These are phyloP conservation scores for Aspergillus ostianus DNA, from an alignment of 495 filamentous ascomycete genomes.

Conservation along the genomic window DNA sequence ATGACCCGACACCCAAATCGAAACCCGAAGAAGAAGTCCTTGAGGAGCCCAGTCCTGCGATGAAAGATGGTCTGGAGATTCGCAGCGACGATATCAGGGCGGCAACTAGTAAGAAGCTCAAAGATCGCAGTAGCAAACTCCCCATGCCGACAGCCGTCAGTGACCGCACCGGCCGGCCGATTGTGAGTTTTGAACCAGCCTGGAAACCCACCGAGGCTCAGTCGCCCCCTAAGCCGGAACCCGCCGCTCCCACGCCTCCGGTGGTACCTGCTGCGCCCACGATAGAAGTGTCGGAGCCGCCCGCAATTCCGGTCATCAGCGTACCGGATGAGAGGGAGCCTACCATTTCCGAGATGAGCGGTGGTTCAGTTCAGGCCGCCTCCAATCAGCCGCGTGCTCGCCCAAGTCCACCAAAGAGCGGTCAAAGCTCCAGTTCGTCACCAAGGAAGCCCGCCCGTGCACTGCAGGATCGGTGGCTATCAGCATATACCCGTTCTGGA, in stretches of 20 bases:
- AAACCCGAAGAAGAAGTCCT: slow-evolving; percentile 18
- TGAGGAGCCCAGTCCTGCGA: slow-evolving; percentile 34
- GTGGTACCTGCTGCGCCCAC: slow-evolving; percentile 45
- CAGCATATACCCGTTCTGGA: slow-evolving; percentile 53
- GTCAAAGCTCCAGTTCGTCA: slow-evolving; percentile 16
- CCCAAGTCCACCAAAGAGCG: slow-evolving; percentile 23
- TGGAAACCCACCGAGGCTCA: slow-evolving; percentile 62
- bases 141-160: slow-evolving; percentile 85
- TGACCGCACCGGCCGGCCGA: slow-evolving; percentile 78
- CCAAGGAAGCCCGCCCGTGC: slow-evolving; percentile 25
- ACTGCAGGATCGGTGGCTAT: slow-evolving; percentile 36
- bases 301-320: slow-evolving; percentile 62
- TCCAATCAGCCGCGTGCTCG: slow-evolving; percentile 18
- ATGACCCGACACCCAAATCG: slow-evolving; percentile 43
- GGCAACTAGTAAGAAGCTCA: slow-evolving; percentile 87
- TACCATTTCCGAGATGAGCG: slow-evolving; percentile 37
- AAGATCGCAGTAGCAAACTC: slow-evolving; percentile 78
- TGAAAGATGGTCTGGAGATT: slow-evolving; percentile 75
- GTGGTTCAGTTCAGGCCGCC: slow-evolving; percentile 13
- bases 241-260: slow-evolving; percentile 29
- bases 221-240: slow-evolving; percentile 17
- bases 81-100: slow-evolving; percentile 80
- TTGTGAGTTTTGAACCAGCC: slow-evolving; percentile 85
- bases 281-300: slow-evolving; percentile 54
- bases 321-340: slow-evolving; percentile 51